phyloP scores from a whole-genome alignment of 441 rosid species.

The Adansonia rubrostipa region DNA sequence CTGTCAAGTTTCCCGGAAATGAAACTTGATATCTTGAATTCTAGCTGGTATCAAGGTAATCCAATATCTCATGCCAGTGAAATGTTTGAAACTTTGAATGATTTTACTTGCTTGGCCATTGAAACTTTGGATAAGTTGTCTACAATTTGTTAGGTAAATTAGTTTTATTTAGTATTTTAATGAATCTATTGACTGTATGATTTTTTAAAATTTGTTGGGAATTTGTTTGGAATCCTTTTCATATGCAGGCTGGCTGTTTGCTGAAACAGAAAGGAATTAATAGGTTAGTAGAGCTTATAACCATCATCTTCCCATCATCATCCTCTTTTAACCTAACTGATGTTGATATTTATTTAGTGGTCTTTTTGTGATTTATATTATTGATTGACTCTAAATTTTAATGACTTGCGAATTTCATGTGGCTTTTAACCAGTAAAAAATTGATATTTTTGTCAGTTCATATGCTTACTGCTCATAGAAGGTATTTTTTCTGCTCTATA shows the following conservation, averaged over 20 bases:
- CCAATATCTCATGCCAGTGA: background rate
- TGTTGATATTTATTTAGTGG: background rate
- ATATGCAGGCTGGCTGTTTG: constrained; percentile 19
- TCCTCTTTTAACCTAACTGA: background rate
- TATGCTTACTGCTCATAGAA: background rate
- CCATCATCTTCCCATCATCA: background rate
- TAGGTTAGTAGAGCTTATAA: background rate
- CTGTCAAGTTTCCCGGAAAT: background rate
- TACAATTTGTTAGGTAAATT: background rate
- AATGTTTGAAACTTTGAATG: background rate
- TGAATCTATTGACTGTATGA: background rate
- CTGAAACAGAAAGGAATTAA: background rate
- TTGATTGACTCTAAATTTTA: background rate
- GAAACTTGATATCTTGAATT: constrained; percentile 1
- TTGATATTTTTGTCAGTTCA: background rate
- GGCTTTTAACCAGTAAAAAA: background rate
- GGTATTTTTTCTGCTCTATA: background rate
- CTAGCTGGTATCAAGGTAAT: background rate
- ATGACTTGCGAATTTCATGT: background rate
- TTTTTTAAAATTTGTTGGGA: background rate
- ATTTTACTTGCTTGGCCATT: background rate
- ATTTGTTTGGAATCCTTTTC: background rate
- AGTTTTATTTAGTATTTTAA: background rate
- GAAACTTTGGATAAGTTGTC: background rate
- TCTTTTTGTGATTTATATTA: background rate